phyloP scores from a whole-genome alignment of 2,329 filamentous ascomycete species.

The Lachnellula cervina region DNA sequence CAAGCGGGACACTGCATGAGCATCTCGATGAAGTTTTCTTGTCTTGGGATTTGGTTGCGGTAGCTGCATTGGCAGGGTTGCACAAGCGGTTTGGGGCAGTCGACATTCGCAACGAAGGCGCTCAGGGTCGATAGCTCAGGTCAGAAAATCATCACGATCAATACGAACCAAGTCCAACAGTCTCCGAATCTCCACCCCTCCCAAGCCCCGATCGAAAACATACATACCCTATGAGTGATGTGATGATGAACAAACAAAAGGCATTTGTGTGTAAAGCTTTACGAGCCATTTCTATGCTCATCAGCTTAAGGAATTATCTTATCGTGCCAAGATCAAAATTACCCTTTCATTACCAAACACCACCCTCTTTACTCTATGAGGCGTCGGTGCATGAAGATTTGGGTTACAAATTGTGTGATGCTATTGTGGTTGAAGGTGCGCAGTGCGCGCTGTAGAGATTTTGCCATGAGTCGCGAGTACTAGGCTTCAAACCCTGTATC shows the following conservation, averaged over 20 bases:
- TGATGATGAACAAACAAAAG: conserved; percentile 19
- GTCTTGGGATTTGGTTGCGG: conserved; percentile 26
- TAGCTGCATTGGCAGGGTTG: conserved; percentile 25
- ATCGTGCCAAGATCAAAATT: conserved; percentile 42
- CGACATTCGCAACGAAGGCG: conserved; percentile 19
- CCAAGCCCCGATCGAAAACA: not conserved
- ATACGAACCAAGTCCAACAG: conserved; percentile 16
- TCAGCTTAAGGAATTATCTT: conserved; percentile 44
- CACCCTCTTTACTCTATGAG: conserved; percentile 43
- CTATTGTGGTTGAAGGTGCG: not conserved
- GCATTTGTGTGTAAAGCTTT: conserved; percentile 51
- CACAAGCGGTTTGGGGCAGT: conserved; percentile 18
- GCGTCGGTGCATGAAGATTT: conserved; percentile 60
- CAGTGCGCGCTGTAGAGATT: not conserved
- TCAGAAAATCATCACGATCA: conserved; percentile 27
- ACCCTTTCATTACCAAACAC: conserved; percentile 63
- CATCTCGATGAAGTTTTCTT: conserved; percentile 19
- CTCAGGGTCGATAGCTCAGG: conserved; percentile 24
- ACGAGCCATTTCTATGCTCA: conserved; percentile 37
- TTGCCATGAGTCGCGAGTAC: not conserved
- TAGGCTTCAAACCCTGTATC: conserved; percentile 44
- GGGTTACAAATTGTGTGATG: conserved; percentile 43
- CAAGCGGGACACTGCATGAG: conserved; percentile 82
- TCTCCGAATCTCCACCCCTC: conserved; percentile 6
- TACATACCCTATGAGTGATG: conserved; percentile 4